A percentile compares a stretch with the other conserved stretches of the same genome.
Evolutionary conservation across 75 land plant genomes (phyloP).

Genomic region (Cunninghamia lanceolata): DNA sequence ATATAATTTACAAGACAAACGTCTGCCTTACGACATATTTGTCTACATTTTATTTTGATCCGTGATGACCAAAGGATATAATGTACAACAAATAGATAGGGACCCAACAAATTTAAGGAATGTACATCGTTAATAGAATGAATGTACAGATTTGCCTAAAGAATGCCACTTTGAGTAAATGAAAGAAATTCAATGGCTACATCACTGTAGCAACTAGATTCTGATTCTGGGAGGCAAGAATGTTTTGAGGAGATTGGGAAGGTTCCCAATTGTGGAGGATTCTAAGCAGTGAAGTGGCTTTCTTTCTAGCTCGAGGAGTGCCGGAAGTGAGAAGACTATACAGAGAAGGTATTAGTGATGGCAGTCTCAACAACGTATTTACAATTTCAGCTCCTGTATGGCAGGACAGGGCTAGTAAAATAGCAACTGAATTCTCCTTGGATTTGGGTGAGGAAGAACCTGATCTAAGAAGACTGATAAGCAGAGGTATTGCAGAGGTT

Average conservation of each 20-base stretch:
- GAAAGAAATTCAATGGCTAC: not conserved
- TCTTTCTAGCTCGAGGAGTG: slow-evolving; percentile 42
- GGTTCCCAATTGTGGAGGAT: slow-evolving; percentile 28
- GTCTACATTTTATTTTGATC: not conserved
- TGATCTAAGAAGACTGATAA: slow-evolving; percentile 50
- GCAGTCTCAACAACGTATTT: slow-evolving; percentile 25
- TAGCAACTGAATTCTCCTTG: slow-evolving; percentile 58
- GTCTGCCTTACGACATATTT: not conserved
- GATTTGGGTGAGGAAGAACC: slow-evolving; percentile 54
- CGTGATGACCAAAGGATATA: not conserved
- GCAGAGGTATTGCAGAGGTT: slow-evolving; percentile 28
- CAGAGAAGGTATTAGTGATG: slow-evolving; percentile 44
- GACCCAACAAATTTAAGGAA: not conserved
- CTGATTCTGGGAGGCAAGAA: not conserved
- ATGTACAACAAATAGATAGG: not conserved
- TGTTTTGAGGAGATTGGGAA: not conserved
- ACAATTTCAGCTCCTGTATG: slow-evolving; percentile 48
- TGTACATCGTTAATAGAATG: not conserved
- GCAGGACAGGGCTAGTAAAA: slow-evolving; percentile 55
- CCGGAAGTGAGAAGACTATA: slow-evolving; percentile 41
- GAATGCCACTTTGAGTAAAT: not conserved
- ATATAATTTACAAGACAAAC: slow-evolving; percentile 1
- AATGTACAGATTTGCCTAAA: too few relatives aligned
- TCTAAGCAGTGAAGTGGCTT: slow-evolving; percentile 51
- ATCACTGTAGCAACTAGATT: not conserved